These are phyloP conservation scores for Elaeagnus macrophylla DNA, from an alignment of 306 rosid species.

Conservation along the genomic window DNA sequence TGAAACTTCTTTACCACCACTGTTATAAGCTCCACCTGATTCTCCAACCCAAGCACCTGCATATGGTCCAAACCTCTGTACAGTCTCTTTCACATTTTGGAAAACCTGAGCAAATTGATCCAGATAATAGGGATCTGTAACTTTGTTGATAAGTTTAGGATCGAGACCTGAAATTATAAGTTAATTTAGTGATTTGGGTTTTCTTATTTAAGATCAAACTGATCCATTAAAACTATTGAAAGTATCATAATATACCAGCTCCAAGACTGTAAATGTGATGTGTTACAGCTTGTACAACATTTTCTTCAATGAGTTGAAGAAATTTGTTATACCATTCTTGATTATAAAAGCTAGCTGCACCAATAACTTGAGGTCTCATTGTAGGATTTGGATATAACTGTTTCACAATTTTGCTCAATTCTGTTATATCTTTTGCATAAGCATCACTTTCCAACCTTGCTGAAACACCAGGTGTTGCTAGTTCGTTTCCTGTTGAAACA, in stretches of 20 bases:
- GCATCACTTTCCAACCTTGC: constrained; percentile 37
- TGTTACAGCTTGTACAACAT: constrained; percentile 41
- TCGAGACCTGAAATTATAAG: constrained; percentile 39
- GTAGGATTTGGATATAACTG: constrained; percentile 24
- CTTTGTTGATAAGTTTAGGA: constrained; percentile 27
- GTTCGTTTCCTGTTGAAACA: constrained; percentile 42
- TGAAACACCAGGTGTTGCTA: constrained; percentile 35
- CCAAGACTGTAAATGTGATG: constrained; percentile 76
- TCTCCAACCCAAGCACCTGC: constrained; percentile 67
- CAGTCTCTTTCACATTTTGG: constrained; percentile 16
- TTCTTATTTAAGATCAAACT: not conserved
- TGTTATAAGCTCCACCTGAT: constrained; percentile 68
- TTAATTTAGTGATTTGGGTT: not conserved
- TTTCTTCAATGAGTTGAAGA: constrained; percentile 33
- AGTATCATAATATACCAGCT: constrained; percentile 30
- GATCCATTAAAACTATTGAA: not conserved
- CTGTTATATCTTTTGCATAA: constrained; percentile 46
- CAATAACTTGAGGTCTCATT: constrained; percentile 46
- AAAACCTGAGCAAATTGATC: constrained; percentile 36
- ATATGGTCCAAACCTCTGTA: constrained; percentile 25
- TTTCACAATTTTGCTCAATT: constrained; percentile 26
- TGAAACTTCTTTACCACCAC: constrained; percentile 58
- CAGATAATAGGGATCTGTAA: constrained; percentile 47
- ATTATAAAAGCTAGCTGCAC: constrained; percentile 55
- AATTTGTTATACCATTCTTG: constrained; percentile 48